Percentiles rank a stretch among this genome's conserved stretches.
Evolutionary conservation across 305 asterid genomes (phyloP).

Genomic region (Plantago rigida): DNA sequence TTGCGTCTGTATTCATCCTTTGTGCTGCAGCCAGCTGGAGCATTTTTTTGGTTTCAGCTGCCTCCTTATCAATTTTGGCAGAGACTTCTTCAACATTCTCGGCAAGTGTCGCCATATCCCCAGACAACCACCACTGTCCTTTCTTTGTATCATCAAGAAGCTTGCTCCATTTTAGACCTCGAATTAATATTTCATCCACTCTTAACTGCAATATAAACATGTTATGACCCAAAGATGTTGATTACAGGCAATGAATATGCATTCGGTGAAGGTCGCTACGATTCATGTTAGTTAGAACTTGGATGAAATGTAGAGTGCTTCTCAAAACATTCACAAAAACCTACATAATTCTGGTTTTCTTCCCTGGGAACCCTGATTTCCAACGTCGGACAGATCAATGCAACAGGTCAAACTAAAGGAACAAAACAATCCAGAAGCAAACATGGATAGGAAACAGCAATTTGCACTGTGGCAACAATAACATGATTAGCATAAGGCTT

Average conservation of each 20-base stretch:
- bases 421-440: too few relatives aligned
- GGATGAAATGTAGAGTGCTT: too few relatives aligned
- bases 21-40: conserved; percentile 76
- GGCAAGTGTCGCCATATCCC: conserved; percentile 42
- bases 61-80: conserved; percentile 58
- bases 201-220: conserved; percentile 45
- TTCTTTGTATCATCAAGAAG: conserved; percentile 78
- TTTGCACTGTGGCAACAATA: too few relatives aligned
- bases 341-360: too few relatives aligned
- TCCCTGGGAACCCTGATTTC: too few relatives aligned
- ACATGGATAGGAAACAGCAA: too few relatives aligned
- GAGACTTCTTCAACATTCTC: conserved; percentile 64
- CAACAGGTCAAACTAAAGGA: too few relatives aligned
- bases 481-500: too few relatives aligned
- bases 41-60: conserved; percentile 69
- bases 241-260: neutral
- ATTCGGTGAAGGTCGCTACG: neutral
- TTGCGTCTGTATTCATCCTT: conserved; percentile 86
- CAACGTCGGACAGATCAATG: too few relatives aligned
- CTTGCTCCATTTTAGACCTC: conserved; percentile 75
- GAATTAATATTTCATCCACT: conserved; percentile 58
- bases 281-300: too few relatives aligned
- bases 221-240: neutral
- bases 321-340: too few relatives aligned
- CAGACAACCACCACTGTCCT: conserved; percentile 93